Evolutionary conservation across 2,329 filamentous ascomycete genomes (phyloP).

Genomic region (Aspergillus sclerotialis): DNA sequence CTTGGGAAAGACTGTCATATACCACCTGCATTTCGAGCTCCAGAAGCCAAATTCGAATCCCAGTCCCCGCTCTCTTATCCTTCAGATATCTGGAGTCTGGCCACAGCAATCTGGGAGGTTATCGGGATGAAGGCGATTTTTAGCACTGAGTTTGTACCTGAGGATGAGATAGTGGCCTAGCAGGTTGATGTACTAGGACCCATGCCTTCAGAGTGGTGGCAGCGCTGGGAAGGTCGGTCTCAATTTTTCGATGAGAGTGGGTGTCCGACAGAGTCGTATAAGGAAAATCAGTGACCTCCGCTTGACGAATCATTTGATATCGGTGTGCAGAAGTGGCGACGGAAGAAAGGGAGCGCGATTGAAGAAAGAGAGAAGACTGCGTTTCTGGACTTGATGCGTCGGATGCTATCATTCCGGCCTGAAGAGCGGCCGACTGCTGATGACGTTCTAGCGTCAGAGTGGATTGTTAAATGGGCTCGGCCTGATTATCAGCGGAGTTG

Average conservation of each 20-base stretch:
- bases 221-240: constrained; percentile 9
- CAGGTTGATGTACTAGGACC: constrained; percentile 12
- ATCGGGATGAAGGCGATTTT: constrained; percentile 17
- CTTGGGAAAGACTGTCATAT: constrained; percentile 16
- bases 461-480: constrained; percentile 29
- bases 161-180: constrained; percentile 8
- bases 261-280: constrained; percentile 8
- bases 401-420: constrained; percentile 23
- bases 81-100: constrained; percentile 22
- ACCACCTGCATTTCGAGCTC: constrained; percentile 9
- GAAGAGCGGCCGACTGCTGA: constrained; percentile 21
- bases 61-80: constrained; percentile 12
- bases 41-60: constrained; percentile 11
- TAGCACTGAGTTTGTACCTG: constrained; percentile 4
- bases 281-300: constrained; percentile 9
- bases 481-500: constrained; percentile 10
- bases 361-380: constrained; percentile 15
- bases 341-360: constrained; percentile 5
- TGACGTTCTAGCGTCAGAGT: constrained; percentile 25
- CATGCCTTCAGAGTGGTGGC: constrained; percentile 13
- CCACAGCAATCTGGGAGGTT: constrained; percentile 20
- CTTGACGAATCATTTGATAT: constrained; percentile 13
- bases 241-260: constrained; percentile 10
- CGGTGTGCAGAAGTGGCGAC: constrained; percentile 9
- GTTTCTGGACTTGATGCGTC: constrained; percentile 23